Conservation (phyloP, 2,329 filamentous ascomycete species). For the Aspergillus quadricinctus region DNA sequence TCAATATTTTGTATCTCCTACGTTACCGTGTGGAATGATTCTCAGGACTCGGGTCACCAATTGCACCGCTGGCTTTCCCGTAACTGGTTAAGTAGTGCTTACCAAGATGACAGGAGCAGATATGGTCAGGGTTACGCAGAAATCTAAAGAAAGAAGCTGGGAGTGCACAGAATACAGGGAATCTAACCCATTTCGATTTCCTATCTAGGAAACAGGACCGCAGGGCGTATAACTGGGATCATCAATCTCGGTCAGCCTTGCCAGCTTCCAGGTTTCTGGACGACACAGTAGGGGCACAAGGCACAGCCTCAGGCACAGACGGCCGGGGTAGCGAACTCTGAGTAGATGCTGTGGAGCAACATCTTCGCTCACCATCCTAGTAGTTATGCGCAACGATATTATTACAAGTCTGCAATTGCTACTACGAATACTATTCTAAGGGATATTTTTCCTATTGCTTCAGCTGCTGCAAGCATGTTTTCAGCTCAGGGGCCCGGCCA, state of each 20-base stretch:
- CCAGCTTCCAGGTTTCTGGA: neutral
- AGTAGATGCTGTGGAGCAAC: neutral
- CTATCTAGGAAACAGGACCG: neutral
- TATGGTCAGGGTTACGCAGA: neutral
- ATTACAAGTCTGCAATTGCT: no score
- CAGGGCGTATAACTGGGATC: neutral
- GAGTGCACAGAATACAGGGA: no score
- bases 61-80: neutral
- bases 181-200: neutral
- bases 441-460: neutral
- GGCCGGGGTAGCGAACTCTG: no score
- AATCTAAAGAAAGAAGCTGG: neutral
- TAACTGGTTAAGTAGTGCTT: neutral
- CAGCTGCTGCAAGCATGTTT: neutral
- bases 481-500: neutral
- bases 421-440: neutral
- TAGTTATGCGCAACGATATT: neutral
- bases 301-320: neutral
- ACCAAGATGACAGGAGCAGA: neutral
- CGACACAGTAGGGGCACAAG: neutral
- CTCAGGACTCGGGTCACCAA: neutral
- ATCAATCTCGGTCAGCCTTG: neutral
- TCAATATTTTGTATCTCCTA: conserved; percentile 2
- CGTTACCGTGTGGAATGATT: no score
- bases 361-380: neutral